phyloP scores from a whole-genome alignment of 1,139 yeast genomes.

The Scheffersomyces illinoinensis region DNA sequence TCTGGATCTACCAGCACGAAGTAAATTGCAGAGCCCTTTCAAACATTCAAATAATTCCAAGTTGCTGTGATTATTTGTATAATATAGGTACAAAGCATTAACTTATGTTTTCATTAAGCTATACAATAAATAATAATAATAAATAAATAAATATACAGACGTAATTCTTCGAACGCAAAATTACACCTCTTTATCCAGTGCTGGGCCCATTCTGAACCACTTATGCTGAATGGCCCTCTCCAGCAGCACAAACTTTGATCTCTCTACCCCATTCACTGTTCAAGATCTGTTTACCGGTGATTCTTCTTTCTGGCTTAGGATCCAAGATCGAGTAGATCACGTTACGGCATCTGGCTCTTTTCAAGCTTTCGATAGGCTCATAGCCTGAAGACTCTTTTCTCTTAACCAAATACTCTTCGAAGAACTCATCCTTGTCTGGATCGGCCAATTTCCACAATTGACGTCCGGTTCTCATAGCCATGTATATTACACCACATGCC shows the following conservation, averaged over 20 bases:
- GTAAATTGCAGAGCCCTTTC: background rate
- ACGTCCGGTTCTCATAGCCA: constrained; percentile 98
- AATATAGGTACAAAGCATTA: background rate
- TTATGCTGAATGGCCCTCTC: constrained; percentile 27
- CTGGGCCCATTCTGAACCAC: background rate
- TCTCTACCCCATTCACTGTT: constrained; percentile 97
- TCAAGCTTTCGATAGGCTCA: constrained; percentile 82
- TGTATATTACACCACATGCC: constrained; percentile 96
- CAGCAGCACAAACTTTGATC: constrained; percentile 75
- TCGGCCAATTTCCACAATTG: constrained; percentile 90
- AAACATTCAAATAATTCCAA: no score
- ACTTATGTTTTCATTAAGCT: background rate
- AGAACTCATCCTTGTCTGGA: constrained; percentile 75
- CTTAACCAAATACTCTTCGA: constrained; percentile 66
- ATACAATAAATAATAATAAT: no score
- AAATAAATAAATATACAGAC: no score
- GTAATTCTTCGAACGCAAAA: no score
- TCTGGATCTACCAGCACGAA: background rate
- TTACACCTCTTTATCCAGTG: background rate
- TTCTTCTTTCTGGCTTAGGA: constrained; percentile 84
- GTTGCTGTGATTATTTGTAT: background rate
- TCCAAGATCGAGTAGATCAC: constrained; percentile 91
- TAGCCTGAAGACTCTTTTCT: constrained; percentile 83
- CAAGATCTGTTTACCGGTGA: constrained; percentile 83
- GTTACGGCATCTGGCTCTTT: constrained; percentile 84